Base-by-base conservation (phyloP, 208 protist species). In the Trypanosomatidae sp. region DNA sequence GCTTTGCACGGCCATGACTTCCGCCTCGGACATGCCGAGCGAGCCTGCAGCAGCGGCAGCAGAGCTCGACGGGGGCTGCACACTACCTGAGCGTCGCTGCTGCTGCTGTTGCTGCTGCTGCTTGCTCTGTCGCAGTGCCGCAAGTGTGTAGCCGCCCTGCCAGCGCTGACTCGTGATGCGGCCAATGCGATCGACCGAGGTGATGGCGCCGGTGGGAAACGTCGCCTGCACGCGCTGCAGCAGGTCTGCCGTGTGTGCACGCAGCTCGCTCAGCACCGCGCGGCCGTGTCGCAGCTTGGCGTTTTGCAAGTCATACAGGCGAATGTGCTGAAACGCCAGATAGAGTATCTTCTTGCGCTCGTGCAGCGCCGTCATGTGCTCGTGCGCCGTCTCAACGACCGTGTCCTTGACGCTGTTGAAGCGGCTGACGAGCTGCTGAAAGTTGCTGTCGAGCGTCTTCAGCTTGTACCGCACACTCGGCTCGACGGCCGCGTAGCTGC, bases 311-410 rank as follows among this genome's bases (percentile, higher is more conserved):
- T 93, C 88, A 55, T 92, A 93, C 15, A 90, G 52, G 6, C 85
- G 86, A 49, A 95, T 88, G 63, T 95, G 88, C 56, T 95, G 88
- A 15, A 89, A 71, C 21, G 82, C 88, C n/a, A 95, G 61, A 56
- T 88, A 87, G 4, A 95, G 69, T 41, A 89, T 83, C 55, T 87
- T 87, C 43, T 91, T 92, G 20, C 85, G 73, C 30, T 95, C 88
- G 33, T 86, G 68, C 48, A 95, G 51, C 6, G 88, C 84, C 27
- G 24, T 84, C 71, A 91, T 81, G 21, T 93, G 67, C 51, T 92
- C 81, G 32, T 88, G 61, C 26, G 88, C 72, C 19, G 85, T 86
- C 32, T 90, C 72, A 0, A 67, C 70, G 10, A 95, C 73, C 13
- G 81, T 77, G 47, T 86, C 84, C 53, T 90, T 91, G 4, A 92